Percentiles rank a stretch among this genome's conserved stretches.
Conservation (phyloP, 257 asterid genomes). For the Solanum virginianum region DNA sequence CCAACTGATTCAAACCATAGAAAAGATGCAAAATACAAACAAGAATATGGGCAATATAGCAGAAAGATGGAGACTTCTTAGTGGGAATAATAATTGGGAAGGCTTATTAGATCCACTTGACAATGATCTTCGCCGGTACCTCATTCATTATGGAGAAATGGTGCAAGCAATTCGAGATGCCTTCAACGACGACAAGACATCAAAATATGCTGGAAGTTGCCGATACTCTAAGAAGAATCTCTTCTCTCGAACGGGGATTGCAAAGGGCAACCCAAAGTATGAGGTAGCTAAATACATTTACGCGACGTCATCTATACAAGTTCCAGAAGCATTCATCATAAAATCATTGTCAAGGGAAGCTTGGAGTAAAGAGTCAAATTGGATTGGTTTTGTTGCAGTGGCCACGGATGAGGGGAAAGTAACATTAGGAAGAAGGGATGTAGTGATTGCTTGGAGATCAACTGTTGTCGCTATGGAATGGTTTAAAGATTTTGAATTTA, state of each 20-base stretch:
- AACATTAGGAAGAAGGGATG: slow-evolving; percentile 46
- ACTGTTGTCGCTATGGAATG: slow-evolving; percentile 23
- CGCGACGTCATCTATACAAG: not conserved
- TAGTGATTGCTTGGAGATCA: slow-evolving; percentile 53
- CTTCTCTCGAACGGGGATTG: not conserved
- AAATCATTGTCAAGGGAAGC: slow-evolving; percentile 12
- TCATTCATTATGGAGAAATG: not conserved
- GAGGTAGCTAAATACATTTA: not conserved
- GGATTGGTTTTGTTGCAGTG: slow-evolving; percentile 51
- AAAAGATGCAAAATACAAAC: not conserved
- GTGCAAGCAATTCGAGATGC: not conserved
- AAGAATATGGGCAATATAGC: slow-evolving; percentile 13
- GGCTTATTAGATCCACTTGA: not conserved
- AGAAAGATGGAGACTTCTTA: slow-evolving; percentile 34
- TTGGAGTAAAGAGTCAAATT: slow-evolving; percentile 23
- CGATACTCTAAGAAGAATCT: not conserved
- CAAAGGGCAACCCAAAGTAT: not conserved
- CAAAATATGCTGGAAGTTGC: not conserved
- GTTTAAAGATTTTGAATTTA: slow-evolving; percentile 32
- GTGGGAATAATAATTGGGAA: slow-evolving; percentile 12
- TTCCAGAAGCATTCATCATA: slow-evolving; percentile 19
- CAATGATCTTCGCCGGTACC: not conserved
- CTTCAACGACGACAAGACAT: not conserved
- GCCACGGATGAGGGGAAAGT: slow-evolving; percentile 47
- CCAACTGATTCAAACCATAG: not conserved